phyloP scores from a whole-genome alignment of 2,329 filamentous ascomycete genomes.

The Claviceps sorghi region DNA sequence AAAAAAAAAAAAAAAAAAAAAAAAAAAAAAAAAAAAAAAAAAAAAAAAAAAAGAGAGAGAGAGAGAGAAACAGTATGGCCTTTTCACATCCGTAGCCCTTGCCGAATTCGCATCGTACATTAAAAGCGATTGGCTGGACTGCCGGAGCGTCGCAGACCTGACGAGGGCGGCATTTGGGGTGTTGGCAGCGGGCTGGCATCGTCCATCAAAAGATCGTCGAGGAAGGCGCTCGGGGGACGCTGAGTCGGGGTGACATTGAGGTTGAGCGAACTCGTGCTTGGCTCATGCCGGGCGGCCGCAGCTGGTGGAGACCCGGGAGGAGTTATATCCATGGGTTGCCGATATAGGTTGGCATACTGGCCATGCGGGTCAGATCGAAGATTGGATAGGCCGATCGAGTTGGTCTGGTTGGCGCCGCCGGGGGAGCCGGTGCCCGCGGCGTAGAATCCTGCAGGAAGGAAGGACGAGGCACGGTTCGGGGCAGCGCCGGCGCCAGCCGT shows the following conservation, averaged over 20 bases:
- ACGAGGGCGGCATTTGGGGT: constrained; percentile 19
- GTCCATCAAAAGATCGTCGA: constrained; percentile 80
- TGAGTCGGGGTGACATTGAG: constrained; percentile 42
- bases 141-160: constrained; percentile 7
- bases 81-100: background rate
- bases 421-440: constrained; percentile 47
- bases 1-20: background rate
- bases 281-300: constrained; percentile 30
- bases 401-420: constrained; percentile 28
- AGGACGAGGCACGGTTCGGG: constrained; percentile 57
- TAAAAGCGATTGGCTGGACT: constrained; percentile 15
- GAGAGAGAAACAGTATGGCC: background rate
- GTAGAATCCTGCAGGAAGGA: constrained; percentile 85
- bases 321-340: constrained; percentile 32
- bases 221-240: constrained; percentile 72
- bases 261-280: constrained; percentile 53
- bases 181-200: constrained; percentile 42
- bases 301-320: constrained; percentile 53
- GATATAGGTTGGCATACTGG: constrained; percentile 25
- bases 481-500: constrained; percentile 52
- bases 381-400: constrained; percentile 46
- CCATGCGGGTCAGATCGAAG: constrained; percentile 44
- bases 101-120: background rate
- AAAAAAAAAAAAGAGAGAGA: background rate
- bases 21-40: background rate